These are phyloP conservation scores for Bathelium albidoporum DNA, from an alignment of 495 filamentous ascomycete species.

Conservation along the genomic window DNA sequence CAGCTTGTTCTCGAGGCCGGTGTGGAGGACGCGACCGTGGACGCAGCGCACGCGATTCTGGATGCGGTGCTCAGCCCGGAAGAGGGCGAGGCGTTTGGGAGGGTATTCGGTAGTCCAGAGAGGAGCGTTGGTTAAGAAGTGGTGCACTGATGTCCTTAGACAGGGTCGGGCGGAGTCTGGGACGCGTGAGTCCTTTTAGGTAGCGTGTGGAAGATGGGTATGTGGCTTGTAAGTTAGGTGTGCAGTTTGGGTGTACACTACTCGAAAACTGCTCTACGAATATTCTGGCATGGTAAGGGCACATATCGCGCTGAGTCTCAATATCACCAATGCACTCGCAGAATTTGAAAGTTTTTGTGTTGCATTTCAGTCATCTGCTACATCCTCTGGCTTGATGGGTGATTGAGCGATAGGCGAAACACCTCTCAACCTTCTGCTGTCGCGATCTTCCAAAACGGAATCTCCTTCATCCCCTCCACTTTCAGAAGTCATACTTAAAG, in stretches of 20 bases:
- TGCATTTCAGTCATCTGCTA: not conserved
- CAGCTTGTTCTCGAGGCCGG: conserved; percentile 50
- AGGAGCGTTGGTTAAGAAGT: conserved; percentile 14
- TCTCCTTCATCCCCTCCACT: not conserved
- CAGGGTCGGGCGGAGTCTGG: no score
- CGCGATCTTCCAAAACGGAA: not conserved
- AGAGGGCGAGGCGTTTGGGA: conserved; percentile 55
- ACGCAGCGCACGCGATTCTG: conserved; percentile 54
- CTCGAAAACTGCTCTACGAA: no score
- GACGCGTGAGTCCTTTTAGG: no score
- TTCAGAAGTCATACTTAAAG: not conserved
- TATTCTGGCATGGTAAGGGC: not conserved
- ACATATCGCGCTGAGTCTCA: not conserved
- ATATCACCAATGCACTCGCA: no score
- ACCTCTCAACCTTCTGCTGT: not conserved
- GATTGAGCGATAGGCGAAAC: not conserved
- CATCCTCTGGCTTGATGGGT: not conserved
- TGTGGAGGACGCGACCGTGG: conserved; percentile 56
- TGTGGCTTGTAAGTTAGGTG: not conserved
- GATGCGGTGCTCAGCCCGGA: conserved; percentile 57
- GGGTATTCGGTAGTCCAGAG: conserved; percentile 39
- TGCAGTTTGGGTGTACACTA: conserved; percentile 13
- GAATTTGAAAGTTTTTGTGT: not conserved
- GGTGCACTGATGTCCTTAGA: not conserved
- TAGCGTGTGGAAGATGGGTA: no score